phyloP scores from a whole-genome alignment of 495 filamentous ascomycete species.

The Neurospora sp. region DNA sequence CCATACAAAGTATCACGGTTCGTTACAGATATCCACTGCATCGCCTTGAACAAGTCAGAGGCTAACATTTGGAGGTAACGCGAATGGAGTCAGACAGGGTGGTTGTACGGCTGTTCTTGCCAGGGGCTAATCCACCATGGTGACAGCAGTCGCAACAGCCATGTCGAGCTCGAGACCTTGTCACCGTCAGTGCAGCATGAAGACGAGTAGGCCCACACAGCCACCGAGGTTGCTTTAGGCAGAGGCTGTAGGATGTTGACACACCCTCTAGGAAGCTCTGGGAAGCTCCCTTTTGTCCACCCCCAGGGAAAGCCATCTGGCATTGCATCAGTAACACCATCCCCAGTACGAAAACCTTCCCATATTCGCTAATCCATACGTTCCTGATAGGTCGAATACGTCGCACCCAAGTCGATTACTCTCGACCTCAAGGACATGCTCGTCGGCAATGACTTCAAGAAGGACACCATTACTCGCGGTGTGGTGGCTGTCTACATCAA shows the following conservation, averaged over 20 bases:
- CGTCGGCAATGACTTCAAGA: constrained; percentile 66
- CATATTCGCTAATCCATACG: neutral
- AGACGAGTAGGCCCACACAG: neutral
- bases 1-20: neutral
- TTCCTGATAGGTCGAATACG: constrained; percentile 43
- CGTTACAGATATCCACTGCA: neutral
- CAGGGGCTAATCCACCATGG: neutral
- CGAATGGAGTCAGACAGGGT: neutral
- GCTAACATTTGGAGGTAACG: neutral
- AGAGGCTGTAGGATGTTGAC: neutral
- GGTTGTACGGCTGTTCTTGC: neutral
- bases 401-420: constrained; percentile 62
- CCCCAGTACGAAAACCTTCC: neutral
- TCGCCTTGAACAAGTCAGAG: neutral
- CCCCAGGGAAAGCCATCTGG: neutral
- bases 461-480: constrained; percentile 55
- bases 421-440: constrained; percentile 66
- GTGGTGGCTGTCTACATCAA: constrained; percentile 54
- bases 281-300: neutral
- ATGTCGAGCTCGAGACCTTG: neutral
- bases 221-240: neutral
- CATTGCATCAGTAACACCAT: neutral
- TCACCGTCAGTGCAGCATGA: neutral
- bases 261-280: neutral
- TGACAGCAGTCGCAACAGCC: neutral